A percentile compares a stretch with the other conserved stretches of the same genome.
These are phyloP conservation scores for Geotrichum siamense DNA, from an alignment of 1,139 yeast species.

Conservation along the genomic window DNA sequence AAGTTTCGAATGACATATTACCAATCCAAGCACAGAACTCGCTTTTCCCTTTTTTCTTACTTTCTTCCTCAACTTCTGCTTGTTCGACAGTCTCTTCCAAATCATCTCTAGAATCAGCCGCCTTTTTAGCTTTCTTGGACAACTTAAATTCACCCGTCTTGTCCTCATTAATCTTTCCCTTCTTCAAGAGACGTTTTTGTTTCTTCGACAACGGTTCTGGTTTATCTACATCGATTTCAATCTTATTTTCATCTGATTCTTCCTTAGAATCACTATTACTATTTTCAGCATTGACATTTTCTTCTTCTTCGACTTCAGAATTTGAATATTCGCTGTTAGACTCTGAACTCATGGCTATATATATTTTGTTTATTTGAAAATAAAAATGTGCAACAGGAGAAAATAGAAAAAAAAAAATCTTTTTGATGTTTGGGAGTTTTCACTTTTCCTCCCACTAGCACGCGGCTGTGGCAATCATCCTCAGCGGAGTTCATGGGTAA, in stretches of 20 bases:
- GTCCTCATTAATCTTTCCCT: constrained; percentile 38
- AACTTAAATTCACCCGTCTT: constrained; percentile 25
- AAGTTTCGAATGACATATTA: constrained; percentile 78
- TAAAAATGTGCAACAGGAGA: neutral
- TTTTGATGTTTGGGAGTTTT: neutral
- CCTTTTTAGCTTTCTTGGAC: constrained; percentile 20
- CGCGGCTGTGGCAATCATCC: too few relatives aligned
- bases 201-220: constrained; percentile 85
- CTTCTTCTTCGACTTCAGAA: constrained; percentile 3
- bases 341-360: constrained; percentile 9
- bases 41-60: constrained; percentile 38
- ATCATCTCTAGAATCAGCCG: constrained; percentile 20
- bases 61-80: constrained; percentile 20
- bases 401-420: neutral
- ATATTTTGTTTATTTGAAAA: neutral
- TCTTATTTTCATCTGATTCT: constrained; percentile 38
- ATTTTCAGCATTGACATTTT: constrained; percentile 11
- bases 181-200: constrained; percentile 79
- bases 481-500: too few relatives aligned
- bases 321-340: constrained; percentile 3
- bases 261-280: neutral
- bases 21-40: constrained; percentile 90
- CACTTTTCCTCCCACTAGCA: too few relatives aligned
- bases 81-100: constrained; percentile 15
- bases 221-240: constrained; percentile 71